Conservation (phyloP, 164 flowering plant genomes). For the Magnolia changhungtana region DNA sequence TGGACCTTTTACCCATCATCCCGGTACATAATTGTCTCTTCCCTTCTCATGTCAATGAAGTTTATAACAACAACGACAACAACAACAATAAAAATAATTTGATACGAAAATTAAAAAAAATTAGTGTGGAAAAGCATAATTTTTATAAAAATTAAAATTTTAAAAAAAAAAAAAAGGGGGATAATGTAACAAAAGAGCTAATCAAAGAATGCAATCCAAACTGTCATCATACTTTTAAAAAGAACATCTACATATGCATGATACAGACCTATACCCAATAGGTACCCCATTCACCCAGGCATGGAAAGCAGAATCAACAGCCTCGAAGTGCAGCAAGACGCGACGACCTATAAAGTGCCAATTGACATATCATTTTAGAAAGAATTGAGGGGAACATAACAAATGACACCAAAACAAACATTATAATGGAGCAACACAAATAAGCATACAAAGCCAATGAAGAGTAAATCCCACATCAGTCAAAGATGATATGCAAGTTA, state of each 20-base stretch:
- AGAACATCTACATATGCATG: background rate
- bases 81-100: no score
- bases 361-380: background rate
- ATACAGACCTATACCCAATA: conserved; percentile 80
- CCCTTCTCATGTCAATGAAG: no score
- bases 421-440: background rate
- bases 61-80: no score
- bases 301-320: conserved; percentile 91
- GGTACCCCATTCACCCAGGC: conserved; percentile 88
- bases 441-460: no score
- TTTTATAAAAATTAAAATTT: no score
- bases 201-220: background rate
- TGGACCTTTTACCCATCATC: no score
- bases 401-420: background rate
- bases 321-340: conserved; percentile 89
- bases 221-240: background rate
- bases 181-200: background rate
- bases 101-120: no score
- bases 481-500: background rate
- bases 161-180: no score
- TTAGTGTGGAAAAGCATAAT: background rate
- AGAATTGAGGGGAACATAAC: background rate
- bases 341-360: conserved; percentile 62
- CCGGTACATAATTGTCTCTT: no score
- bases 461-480: background rate